Base-by-base conservation (phyloP, 2,329 filamentous ascomycete species). In the Hypoxylon sp. region DNA sequence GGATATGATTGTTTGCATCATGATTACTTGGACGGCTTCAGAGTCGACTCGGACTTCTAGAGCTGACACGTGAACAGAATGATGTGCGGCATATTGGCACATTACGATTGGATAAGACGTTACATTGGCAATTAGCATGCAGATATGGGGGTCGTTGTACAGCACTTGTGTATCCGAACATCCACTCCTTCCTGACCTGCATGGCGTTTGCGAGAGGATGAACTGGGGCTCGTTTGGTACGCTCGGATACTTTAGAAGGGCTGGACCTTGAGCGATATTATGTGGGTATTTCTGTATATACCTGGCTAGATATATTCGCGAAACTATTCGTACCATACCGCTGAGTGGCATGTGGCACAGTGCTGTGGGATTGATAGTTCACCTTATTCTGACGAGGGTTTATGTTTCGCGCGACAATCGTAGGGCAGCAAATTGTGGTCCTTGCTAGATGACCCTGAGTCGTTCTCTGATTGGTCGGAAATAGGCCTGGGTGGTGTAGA, bases 171-270 rank as follows among this genome's bases (percentile, higher is more conserved):
- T 40, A 18, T 50, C 7, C 32, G 22, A 48, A 26, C 33, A 28
- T 42, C 42, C 57, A 32, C 42, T 49, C 42, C 57, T 54, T 61
- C 24, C 22, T 42, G 33, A 14, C 11, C 12, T 49, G 57, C 50
- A 22, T 9, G 57, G 57, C 57, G 57, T 61, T 58, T 38, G 42
- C 28, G 32, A 36, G 30, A 24, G 1, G 42, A 40, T 18, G 36
- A 20, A 40, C 16, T 9, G 8, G 14, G 7, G 16, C 16, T n/a
- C n/a, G 28, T 22, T 54, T 30, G 26, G 42, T 11, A 14, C 16
- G 5, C 24, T 36, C 33, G n/a, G 14, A 18, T 46, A 16, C 8
- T 36, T 26, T 54, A 38, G 24, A 61, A 26, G 50, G 50, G 24
- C 22, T 28, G 42, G 42, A 16, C 16, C 51, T 60, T 2, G 38